These are phyloP conservation scores for Elasticomyces elasticus DNA, from an alignment of 495 filamentous ascomycete genomes.

Conservation along the genomic window DNA sequence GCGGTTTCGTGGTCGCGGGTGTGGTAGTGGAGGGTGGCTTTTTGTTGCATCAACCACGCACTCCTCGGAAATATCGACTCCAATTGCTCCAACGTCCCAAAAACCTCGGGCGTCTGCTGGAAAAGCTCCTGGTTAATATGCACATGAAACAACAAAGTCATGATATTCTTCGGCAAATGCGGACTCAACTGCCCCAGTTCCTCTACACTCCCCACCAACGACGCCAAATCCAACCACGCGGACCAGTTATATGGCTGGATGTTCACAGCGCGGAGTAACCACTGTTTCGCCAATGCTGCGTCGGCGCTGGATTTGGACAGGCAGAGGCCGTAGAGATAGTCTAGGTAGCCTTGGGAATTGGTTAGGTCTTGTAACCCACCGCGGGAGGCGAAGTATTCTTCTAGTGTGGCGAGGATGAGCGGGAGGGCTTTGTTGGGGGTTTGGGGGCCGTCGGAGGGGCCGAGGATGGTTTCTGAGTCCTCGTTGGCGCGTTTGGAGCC, in stretches of 20 bases:
- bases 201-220: slow-evolving; percentile 65
- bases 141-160: slow-evolving; percentile 87
- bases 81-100: slow-evolving; percentile 63
- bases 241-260: slow-evolving; percentile 91
- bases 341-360: slow-evolving; percentile 80
- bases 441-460: slow-evolving; percentile 75
- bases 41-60: slow-evolving; percentile 79
- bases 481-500: slow-evolving; percentile 96
- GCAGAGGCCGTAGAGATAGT: slow-evolving; percentile 88
- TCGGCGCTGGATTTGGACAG: slow-evolving; percentile 87
- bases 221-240: slow-evolving; percentile 80
- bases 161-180: slow-evolving; percentile 75
- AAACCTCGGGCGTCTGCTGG: slow-evolving; percentile 63
- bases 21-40: slow-evolving; percentile 82
- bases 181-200: slow-evolving; percentile 56
- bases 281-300: slow-evolving; percentile 65
- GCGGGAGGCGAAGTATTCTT: slow-evolving; percentile 63
- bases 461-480: slow-evolving; percentile 94
- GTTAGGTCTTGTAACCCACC: slow-evolving; percentile 32
- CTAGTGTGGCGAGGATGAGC: slow-evolving; percentile 60
- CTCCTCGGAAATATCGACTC: slow-evolving; percentile 74
- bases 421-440: slow-evolving; percentile 76
- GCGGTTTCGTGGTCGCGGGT: slow-evolving; percentile 86
- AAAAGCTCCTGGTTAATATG: slow-evolving; percentile 85
- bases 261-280: slow-evolving; percentile 75